Conservation (phyloP, 208 protist species). For the Acanthamoeba culbertsoni region DNA sequence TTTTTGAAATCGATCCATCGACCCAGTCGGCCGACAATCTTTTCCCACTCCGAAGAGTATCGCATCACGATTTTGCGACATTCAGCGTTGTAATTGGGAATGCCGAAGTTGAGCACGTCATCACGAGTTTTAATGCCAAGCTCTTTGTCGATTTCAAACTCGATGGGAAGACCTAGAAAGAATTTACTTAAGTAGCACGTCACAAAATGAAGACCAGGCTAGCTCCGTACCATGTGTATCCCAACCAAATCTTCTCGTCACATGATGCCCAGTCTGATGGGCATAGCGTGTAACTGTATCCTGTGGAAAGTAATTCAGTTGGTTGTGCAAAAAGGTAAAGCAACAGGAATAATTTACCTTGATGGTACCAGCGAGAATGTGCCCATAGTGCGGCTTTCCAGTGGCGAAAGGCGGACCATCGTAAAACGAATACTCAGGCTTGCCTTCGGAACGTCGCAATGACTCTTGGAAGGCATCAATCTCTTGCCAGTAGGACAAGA, state of each 20-base stretch:
- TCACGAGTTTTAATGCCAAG: slow-evolving; percentile 90
- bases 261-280: slow-evolving; percentile 97
- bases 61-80: slow-evolving; percentile 99
- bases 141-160: slow-evolving; percentile 99
- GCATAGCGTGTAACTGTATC: slow-evolving; percentile 98
- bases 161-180: slow-evolving; percentile 93
- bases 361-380: slow-evolving; percentile 99
- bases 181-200: no score
- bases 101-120: slow-evolving; percentile 96
- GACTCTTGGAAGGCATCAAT: slow-evolving; percentile 96
- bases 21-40: slow-evolving; percentile 94
- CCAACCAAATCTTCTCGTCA: slow-evolving; percentile 99
- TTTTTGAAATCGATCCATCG: slow-evolving; percentile 99
- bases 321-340: no score
- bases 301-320: not conserved
- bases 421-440: slow-evolving; percentile 92
- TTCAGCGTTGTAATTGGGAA: slow-evolving; percentile 97
- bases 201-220: no score
- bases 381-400: slow-evolving; percentile 99
- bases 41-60: slow-evolving; percentile 97
- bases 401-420: slow-evolving; percentile 99
- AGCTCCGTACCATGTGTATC: slow-evolving; percentile 93
- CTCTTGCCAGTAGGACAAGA: slow-evolving; percentile 94
- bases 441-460: slow-evolving; percentile 91
- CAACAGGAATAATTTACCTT: slow-evolving; percentile 86